phyloP scores from a whole-genome alignment of 805 yeast genomes.

The Myxozyma neotropica region DNA sequence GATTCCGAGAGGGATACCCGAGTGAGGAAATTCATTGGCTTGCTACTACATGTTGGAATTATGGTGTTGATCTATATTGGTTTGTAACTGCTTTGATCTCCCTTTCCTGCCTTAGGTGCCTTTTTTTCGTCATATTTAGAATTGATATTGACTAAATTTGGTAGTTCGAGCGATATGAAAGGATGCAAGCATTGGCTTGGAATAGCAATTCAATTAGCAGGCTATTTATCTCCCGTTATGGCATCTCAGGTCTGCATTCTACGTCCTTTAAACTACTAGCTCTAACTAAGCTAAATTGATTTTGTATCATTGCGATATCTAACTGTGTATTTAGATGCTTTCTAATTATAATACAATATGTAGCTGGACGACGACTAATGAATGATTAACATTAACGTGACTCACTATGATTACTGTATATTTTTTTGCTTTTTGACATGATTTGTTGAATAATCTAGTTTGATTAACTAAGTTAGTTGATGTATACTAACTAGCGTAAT shows the following conservation, averaged over 20 bases:
- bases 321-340: conserved; percentile 17
- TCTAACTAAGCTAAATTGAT: no score
- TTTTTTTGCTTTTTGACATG: no score
- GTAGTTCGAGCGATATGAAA: conserved; percentile 9
- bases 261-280: neutral
- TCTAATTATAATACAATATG: conserved; percentile 15
- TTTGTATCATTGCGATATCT: neutral
- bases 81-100: neutral
- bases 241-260: conserved; percentile 11
- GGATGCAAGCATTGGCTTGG: conserved; percentile 29
- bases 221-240: conserved; percentile 10
- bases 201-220: conserved; percentile 22
- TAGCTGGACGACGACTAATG: neutral
- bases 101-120: no score
- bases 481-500: no score
- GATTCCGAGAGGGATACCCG: conserved; percentile 10
- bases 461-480: no score
- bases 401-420: no score
- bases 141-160: neutral
- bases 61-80: conserved; percentile 26
- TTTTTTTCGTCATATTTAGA: no score
- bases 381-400: neutral
- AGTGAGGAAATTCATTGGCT: conserved; percentile 19
- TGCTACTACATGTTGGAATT: conserved; percentile 28
- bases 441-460: no score